Conservation (phyloP, 2,329 filamentous ascomycete species). For the Botrytis aclada region DNA sequence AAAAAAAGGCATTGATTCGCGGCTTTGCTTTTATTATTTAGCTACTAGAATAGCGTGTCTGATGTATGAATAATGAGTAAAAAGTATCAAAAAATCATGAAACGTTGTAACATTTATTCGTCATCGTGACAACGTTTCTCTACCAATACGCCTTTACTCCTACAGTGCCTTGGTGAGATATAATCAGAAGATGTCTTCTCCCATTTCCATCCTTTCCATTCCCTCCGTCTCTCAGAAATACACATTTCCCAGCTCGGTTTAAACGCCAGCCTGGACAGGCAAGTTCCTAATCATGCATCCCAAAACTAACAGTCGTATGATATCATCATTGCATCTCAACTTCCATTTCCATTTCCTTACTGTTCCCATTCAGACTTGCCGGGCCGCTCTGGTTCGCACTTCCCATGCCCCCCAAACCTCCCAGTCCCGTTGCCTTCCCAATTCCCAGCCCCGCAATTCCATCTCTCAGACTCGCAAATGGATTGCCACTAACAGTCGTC, state of each 20-base stretch:
- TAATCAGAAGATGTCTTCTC: not conserved
- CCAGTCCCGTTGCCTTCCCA: conserved; percentile 29
- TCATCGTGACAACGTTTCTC: conserved; percentile 4
- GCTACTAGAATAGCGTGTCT: conserved; percentile 25
- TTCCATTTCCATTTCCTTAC: conserved; percentile 45
- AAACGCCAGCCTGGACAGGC: conserved; percentile 13
- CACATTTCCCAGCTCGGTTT: not conserved
- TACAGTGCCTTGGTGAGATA: conserved; percentile 25
- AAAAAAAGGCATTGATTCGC: not conserved
- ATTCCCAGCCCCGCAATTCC: conserved; percentile 46
- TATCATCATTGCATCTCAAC: conserved; percentile 48
- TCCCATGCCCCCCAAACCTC: conserved; percentile 27
- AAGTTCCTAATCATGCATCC: not conserved
- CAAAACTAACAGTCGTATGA: not conserved
- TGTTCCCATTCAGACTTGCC: conserved; percentile 13
- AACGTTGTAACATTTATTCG: not conserved
- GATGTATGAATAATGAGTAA: conserved; percentile 26
- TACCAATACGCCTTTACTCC: conserved; percentile 27
- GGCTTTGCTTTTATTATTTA: conserved; percentile 1
- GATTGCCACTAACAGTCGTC: conserved; percentile 36
- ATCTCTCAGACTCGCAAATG: conserved; percentile 44
- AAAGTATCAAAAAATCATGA: conserved; percentile 9
- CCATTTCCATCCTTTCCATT: not conserved
- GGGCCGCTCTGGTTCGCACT: conserved; percentile 32
- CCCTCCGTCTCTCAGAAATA: not conserved